Percentiles rank a stretch among this genome's conserved stretches.
phyloP scores from a whole-genome alignment of 495 filamentous ascomycete species.

The Aspergillus avenaceus region DNA sequence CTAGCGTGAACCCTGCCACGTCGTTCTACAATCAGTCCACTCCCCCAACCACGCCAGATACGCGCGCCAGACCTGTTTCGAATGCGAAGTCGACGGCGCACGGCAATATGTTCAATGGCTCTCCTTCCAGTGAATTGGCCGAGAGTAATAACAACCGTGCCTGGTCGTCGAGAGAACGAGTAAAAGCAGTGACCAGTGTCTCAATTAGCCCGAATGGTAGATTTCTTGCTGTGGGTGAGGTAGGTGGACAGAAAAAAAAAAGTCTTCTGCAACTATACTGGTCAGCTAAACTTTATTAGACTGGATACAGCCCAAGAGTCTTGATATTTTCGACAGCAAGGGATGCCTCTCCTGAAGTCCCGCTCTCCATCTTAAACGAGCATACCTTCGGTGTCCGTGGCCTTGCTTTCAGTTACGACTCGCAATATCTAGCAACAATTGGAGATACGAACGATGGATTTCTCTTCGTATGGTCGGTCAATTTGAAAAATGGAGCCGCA shows the following conservation, averaged over 20 bases:
- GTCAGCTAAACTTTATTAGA: slow-evolving; percentile 45
- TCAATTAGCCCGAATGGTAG: slow-evolving; percentile 86
- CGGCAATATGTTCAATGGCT: slow-evolving; percentile 24
- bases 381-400: slow-evolving; percentile 87
- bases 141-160: slow-evolving; percentile 65
- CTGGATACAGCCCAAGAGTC: slow-evolving; percentile 87
- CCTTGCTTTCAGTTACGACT: slow-evolving; percentile 85
- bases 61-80: slow-evolving; percentile 31
- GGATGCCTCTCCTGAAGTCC: slow-evolving; percentile 72
- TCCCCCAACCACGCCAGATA: slow-evolving; percentile 42
- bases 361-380: slow-evolving; percentile 80
- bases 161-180: slow-evolving; percentile 81
- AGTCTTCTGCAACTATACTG: no score
- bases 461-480: slow-evolving; percentile 85
- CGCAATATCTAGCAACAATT: slow-evolving; percentile 81
- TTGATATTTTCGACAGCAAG: slow-evolving; percentile 78
- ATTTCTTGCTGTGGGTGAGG: slow-evolving; percentile 88
- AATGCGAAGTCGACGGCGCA: slow-evolving; percentile 27
- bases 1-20: slow-evolving; percentile 55
- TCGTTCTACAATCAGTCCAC: slow-evolving; percentile 62
- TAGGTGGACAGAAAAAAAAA: slow-evolving; percentile 27
- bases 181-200: slow-evolving; percentile 95
- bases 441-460: slow-evolving; percentile 91
- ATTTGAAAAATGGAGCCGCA: slow-evolving; percentile 75
- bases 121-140: slow-evolving; percentile 42